These are phyloP conservation scores for Blastocystis hominis DNA, from an alignment of 352 stramenopile species.

Conservation along the genomic window DNA sequence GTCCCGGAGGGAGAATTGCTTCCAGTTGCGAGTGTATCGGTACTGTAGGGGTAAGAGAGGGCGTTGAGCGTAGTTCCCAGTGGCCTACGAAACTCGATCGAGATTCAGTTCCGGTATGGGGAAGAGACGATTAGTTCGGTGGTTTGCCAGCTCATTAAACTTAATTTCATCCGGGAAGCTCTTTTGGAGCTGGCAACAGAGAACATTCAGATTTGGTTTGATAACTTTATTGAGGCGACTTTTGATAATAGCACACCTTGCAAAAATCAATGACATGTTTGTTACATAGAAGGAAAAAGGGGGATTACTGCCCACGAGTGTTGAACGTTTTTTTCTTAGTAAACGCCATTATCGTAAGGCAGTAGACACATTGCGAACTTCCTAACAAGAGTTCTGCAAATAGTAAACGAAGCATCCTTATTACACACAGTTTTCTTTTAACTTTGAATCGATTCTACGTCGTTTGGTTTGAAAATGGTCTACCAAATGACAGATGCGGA, in stretches of 20 bases:
- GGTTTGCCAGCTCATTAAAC: not conserved
- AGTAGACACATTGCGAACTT: too few species aligned
- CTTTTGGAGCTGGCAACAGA: not conserved
- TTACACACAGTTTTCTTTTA: not conserved
- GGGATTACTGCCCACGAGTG: not conserved
- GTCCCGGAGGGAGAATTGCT: not conserved
- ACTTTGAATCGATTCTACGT: not conserved
- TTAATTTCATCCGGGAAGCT: not conserved
- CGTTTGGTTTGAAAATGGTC: not conserved
- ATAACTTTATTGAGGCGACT: conserved; percentile 1
- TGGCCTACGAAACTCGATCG: not conserved
- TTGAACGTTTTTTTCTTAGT: not conserved
- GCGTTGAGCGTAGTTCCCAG: not conserved
- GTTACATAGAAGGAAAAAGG: not conserved
- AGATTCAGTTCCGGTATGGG: not conserved
- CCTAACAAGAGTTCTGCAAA: too few species aligned
- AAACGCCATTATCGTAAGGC: not conserved
- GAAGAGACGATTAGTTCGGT: not conserved
- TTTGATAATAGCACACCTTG: not conserved
- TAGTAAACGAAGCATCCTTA: not conserved
- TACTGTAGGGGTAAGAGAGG: not conserved
- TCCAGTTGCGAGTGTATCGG: not conserved
- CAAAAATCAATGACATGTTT: not conserved
- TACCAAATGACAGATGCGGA: not conserved
- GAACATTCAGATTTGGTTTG: conserved; percentile 21